Conservation (phyloP, 2,329 filamentous ascomycete genomes). For the Beauveria sp. region DNA sequence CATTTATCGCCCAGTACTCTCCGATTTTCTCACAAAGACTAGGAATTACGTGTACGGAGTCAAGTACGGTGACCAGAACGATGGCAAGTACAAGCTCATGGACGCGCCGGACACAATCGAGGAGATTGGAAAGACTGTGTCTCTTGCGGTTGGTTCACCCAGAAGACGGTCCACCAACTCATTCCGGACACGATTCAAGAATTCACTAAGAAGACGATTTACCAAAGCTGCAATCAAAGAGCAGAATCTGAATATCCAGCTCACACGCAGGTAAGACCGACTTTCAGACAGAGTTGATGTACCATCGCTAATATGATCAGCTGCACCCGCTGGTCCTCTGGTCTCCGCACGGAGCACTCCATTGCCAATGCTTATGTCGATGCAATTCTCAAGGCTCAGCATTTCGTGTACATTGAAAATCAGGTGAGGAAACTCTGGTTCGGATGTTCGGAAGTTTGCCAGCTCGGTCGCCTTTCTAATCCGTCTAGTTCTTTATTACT, state of each 20-base stretch:
- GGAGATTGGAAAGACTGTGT: neutral
- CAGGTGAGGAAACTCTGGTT: constrained; percentile 32
- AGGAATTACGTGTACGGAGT: constrained; percentile 77
- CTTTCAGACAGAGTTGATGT: no score
- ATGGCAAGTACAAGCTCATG: constrained; percentile 16
- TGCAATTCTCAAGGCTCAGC: constrained; percentile 58
- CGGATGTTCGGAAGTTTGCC: neutral
- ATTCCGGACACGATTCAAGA: no score
- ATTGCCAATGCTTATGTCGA: constrained; percentile 80
- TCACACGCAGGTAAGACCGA: constrained; percentile 38
- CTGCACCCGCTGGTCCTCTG: constrained; percentile 44
- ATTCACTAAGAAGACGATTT: constrained; percentile 35
- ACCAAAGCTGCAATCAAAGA: constrained; percentile 23
- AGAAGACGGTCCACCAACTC: constrained; percentile 32
- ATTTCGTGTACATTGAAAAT: constrained; percentile 77
- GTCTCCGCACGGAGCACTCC: constrained; percentile 57
- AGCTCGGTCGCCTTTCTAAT: neutral
- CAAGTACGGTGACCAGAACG: constrained; percentile 56
- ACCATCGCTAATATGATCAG: constrained; percentile 20
- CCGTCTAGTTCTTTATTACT: constrained; percentile 71
- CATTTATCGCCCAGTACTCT: neutral
- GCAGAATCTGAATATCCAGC: constrained; percentile 36
- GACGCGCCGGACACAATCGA: neutral
- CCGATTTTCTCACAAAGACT: constrained; percentile 18
- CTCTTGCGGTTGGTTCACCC: constrained; percentile 34